Percentiles rank a stretch among this genome's conserved stretches.
Conservation (phyloP, 2,329 filamentous ascomycete species). For the Alternaria sp. region DNA sequence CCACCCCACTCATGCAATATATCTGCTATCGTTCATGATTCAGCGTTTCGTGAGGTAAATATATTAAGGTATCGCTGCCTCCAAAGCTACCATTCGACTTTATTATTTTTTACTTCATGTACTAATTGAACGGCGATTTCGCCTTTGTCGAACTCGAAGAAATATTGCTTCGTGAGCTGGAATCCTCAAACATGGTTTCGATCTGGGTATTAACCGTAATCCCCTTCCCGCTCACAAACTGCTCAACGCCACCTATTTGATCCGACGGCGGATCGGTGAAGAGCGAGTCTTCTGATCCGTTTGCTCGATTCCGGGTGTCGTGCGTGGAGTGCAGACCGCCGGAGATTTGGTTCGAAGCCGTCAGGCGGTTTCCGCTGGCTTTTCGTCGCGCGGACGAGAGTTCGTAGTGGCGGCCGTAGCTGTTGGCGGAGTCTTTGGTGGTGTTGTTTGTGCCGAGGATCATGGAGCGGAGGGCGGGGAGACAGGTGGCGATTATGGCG, state of each 20-base stretch:
- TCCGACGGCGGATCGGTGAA: conserved; percentile 7
- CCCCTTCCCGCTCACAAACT: conserved; percentile 1
- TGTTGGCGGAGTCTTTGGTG: conserved; percentile 19
- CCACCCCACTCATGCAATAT: not conserved
- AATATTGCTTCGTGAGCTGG: not conserved
- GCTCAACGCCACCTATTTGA: not conserved
- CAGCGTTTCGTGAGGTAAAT: not conserved
- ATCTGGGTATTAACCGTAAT: conserved; percentile 23
- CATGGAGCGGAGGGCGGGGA: conserved; percentile 38
- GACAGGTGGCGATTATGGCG: conserved; percentile 51
- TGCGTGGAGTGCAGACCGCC: conserved; percentile 1
- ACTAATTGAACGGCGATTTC: conserved; percentile 6
- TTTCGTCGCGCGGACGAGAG: conserved; percentile 23
- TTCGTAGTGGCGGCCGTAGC: conserved; percentile 33
- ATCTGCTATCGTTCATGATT: not conserved
- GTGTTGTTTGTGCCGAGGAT: conserved; percentile 24
- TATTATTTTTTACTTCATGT: not conserved
- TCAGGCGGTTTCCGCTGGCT: conserved; percentile 11
- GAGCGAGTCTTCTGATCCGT: conserved; percentile 23
- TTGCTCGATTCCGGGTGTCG: conserved; percentile 3
- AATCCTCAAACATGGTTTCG: conserved; percentile 11
- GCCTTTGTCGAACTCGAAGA: not conserved
- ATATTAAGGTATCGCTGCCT: not conserved
- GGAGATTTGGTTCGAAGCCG: not conserved
- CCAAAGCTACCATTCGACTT: not conserved